Conservation (phyloP, 345 rosid genomes). For the Hibiscus mutabilis region DNA sequence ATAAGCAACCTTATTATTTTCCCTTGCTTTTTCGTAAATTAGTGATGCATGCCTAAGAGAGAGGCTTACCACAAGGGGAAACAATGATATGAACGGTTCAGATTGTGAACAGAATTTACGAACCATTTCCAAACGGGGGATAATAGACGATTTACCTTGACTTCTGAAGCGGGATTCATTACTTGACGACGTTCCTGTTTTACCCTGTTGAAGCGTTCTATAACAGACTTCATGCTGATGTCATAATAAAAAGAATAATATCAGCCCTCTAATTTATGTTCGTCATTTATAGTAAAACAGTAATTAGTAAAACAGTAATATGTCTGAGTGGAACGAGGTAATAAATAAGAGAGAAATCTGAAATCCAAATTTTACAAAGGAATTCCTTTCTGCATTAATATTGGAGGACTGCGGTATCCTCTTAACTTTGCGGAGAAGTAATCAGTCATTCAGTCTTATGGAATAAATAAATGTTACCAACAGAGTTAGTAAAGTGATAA, state of each 20-base stretch:
- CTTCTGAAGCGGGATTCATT: conserved; percentile 52
- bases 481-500: too few species aligned
- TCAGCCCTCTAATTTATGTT: background rate
- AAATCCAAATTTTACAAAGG: too few species aligned
- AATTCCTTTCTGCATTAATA: too few species aligned
- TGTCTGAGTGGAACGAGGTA: background rate
- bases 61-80: background rate
- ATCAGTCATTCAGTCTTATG: too few species aligned
- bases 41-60: background rate
- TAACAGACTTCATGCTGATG: conserved; percentile 50
- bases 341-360: background rate
- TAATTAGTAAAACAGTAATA: background rate
- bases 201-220: conserved; percentile 56
- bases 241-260: background rate
- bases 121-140: background rate
- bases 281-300: background rate
- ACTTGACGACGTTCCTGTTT: conserved; percentile 43
- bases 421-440: too few species aligned
- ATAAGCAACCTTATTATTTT: too few species aligned
- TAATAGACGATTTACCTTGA: conserved; percentile 36
- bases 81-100: background rate
- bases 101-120: background rate
- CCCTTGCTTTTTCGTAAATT: too few species aligned
- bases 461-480: too few species aligned
- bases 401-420: too few species aligned